Evolutionary conservation across 139 green algal genomes (phyloP).

Genomic region (Gonium pectorale): DNA sequence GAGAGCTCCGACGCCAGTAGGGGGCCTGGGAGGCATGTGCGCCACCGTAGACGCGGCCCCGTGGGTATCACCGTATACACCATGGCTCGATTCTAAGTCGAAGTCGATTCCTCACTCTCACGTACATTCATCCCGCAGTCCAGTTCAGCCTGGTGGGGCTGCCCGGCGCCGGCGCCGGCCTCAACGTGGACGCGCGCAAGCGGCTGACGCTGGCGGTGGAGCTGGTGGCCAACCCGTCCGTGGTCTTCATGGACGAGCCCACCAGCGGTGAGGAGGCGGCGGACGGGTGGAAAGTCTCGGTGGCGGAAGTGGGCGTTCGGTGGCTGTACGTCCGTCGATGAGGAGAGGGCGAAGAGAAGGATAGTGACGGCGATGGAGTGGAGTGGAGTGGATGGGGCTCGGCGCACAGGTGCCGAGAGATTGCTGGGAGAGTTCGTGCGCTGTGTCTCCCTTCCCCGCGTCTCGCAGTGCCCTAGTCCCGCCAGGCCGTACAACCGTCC

Average conservation of each 20-base stretch:
- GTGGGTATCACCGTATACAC: background rate
- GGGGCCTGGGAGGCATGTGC: too few species aligned
- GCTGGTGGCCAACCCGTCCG: constrained; percentile 83
- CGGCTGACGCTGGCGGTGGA: constrained; percentile 92
- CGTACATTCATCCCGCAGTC: constrained; percentile 1
- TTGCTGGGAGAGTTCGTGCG: too few species aligned
- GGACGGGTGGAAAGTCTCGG: background rate
- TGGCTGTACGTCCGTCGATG: too few species aligned
- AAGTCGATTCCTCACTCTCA: background rate
- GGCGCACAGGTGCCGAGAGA: too few species aligned
- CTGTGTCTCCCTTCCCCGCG: too few species aligned
- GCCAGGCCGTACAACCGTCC: too few species aligned
- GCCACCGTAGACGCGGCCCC: too few species aligned
- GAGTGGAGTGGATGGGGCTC: too few species aligned
- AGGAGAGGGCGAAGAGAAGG: background rate
- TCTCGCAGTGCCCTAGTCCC: too few species aligned
- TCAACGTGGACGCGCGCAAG: constrained; percentile 86
- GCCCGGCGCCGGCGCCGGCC: background rate
- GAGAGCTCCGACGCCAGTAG: too few species aligned
- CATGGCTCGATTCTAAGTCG: background rate
- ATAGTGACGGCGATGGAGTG: too few species aligned
- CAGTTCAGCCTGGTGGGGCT: constrained; percentile 64
- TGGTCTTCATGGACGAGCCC: constrained; percentile 72
- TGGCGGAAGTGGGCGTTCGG: background rate
- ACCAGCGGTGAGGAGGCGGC: constrained; percentile 31